These are phyloP conservation scores for Goffeauzyma gilvescens DNA, from an alignment of 768 basidiomycete genomes.

Conservation along the genomic window DNA sequence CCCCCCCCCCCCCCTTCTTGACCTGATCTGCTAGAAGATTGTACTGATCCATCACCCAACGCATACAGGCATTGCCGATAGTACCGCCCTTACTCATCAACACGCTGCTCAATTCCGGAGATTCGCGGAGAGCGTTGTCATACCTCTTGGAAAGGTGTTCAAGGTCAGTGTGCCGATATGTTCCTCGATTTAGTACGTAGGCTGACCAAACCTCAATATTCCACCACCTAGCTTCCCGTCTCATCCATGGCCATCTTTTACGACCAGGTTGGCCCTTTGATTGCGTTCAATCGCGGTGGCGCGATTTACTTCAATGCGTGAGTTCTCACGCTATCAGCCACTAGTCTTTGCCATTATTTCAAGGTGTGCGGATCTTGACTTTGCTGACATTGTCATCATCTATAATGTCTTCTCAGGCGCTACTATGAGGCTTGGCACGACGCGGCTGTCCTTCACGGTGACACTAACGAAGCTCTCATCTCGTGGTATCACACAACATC, in stretches of 20 bases:
- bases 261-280: constrained; percentile 57
- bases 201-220: neutral
- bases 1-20: too few relatives aligned
- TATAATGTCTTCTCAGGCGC: constrained; percentile 38
- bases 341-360: neutral
- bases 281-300: constrained; percentile 82
- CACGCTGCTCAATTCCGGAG: constrained; percentile 38
- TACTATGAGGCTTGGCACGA: constrained; percentile 80
- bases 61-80: constrained; percentile 42
- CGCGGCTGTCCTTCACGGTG: constrained; percentile 41
- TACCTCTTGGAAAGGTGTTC: constrained; percentile 51
- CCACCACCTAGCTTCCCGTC: constrained; percentile 38
- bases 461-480: constrained; percentile 47
- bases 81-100: constrained; percentile 8
- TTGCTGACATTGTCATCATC: neutral
- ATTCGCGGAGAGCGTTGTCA: constrained; percentile 49
- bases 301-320: constrained; percentile 61
- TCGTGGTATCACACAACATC: constrained; percentile 87
- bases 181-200: neutral
- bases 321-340: constrained; percentile 1
- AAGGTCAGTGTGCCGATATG: constrained; percentile 22
- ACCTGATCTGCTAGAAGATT: too few relatives aligned
- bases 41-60: too few relatives aligned
- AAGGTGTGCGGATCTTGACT: neutral
- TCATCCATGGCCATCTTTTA: constrained; percentile 68